Evolutionary conservation across 495 filamentous ascomycete genomes (phyloP), one percentile per base, ranked within the genome.

Genomic region (Evernia prunastri): DNA sequence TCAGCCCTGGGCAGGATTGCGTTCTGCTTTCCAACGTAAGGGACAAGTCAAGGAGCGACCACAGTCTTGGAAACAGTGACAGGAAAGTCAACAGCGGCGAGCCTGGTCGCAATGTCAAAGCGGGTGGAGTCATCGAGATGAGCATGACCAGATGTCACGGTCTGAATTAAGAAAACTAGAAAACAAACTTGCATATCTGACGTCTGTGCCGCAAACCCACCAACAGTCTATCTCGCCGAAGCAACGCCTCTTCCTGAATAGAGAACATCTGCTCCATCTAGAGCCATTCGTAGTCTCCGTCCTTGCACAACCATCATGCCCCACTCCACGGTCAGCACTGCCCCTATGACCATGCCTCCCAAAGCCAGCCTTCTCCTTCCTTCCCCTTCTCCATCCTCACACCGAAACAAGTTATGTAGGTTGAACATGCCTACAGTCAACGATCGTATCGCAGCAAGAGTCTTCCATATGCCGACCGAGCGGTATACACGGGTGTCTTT

Each of bases 341-440:
- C 31, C 37, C 54, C 37, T 57, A 17, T 57, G 31, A n/a, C 54
- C 54, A 7, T 57, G 10, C 18, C 42, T 43, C 3, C 42, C 42
- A 57, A 7, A 11, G 7, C 54, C 33, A 2, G 59, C 6, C 40
- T 63, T 58, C 61, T n/a, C n/a, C n/a, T n/a, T n/a, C n/a, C n/a
- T n/a, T n/a, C n/a, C n/a, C n/a, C n/a, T 58, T 72, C 51, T 66
- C 70, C 35, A 66, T 56, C n/a, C 78, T 60, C 17, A 43, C 59
- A 42, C 59, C 37, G 40, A 61, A 84, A 76, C 84, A 87, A 7
- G 81, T 82, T 64, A 86, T 79, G 67, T 86, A 78, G 20, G 27
- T 85, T 67, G 56, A 86, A 60, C 15, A 80, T 80, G 10, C 74
- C 84, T 8, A 87, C 35, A 58, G 85, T 74, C 36, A 80, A 75